Base-by-base conservation (phyloP, 441 rosid genomes). In the Hura crepitans region DNA sequence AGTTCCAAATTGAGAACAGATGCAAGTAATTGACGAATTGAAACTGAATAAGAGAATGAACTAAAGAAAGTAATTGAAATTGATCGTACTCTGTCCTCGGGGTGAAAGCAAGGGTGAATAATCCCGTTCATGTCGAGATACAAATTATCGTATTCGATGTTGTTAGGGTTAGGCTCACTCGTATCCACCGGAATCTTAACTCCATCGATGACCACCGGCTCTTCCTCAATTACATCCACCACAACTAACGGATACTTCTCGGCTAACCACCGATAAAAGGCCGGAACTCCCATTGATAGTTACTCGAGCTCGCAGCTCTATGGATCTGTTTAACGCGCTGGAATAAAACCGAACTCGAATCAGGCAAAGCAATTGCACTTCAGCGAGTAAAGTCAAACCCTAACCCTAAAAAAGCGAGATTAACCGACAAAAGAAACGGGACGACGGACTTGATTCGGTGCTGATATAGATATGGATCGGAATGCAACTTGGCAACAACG, bases 91-190 rank as follows among this genome's bases (percentile, higher is more conserved):
- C 95, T 82, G 72, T 88, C 98, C 77, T 92, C 98, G 4, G 98
- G 98, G 57, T 90, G 98, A 68, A 92, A 92, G 79, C 98, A 92
- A 56, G 98, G 98, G 37, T 90, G 98, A 31, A 92, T 89, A 76
- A 90, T 90, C 76, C 93, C 93, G 60, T 92, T 92, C 98, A 90
- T 92, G 60, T 92, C 98, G 73, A 92, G 97, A 78, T 90, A 92
- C 20, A 92, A 83, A 77, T 92, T 92, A 74, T 92, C 98, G 57
- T 77, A 92, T 68, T 90, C 97, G 14, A 90, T 70, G 27, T 80
- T 62, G 82, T 92, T 92, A 15, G 98, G 98, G 65, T 90, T 90
- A 53, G 92, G 84, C 63, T 75, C 79, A 72, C 95, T 90, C 17
- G 92, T 87, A 71, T 92, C 97, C 60, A 92, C 91, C 5, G 98